Conservation (phyloP, 768 basidiomycete genomes). For the Auricularia auricula-judae region DNA sequence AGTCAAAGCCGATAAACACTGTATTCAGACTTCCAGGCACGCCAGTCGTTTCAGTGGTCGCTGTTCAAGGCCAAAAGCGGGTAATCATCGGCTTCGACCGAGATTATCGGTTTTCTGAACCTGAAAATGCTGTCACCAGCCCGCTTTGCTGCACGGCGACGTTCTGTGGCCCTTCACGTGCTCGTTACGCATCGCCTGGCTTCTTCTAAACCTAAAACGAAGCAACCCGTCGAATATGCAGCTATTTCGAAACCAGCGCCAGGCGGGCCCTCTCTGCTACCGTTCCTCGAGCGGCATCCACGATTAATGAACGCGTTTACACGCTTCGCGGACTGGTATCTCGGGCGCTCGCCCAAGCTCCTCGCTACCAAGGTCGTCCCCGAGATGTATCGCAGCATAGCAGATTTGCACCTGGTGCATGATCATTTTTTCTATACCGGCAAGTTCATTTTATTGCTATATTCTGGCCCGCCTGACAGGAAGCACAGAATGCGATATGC, state of each 20-base stretch:
- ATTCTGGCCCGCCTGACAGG: too few species aligned
- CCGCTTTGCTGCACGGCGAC: neutral
- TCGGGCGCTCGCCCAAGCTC: too few species aligned
- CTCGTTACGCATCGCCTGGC: neutral
- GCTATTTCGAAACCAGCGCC: neutral
- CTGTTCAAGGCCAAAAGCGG: neutral
- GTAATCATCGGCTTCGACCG: neutral
- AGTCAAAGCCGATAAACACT: too few species aligned
- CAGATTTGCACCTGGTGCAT: neutral
- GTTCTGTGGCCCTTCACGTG: neutral
- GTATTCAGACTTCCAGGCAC: too few species aligned
- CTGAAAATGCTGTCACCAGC: neutral
- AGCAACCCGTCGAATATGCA: neutral
- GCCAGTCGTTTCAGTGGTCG: too few species aligned
- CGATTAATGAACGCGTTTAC: neutral
- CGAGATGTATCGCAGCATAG: neutral
- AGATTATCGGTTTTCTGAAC: neutral
- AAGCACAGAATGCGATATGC: constrained; percentile 61
- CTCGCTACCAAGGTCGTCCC: neutral
- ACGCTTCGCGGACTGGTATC: neutral
- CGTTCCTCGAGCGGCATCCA: neutral
- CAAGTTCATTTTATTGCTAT: neutral
- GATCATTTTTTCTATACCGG: neutral
- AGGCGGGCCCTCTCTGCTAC: neutral
- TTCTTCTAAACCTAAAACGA: neutral